Evolutionary conservation across 495 filamentous ascomycete species (phyloP).

Genomic region (Immersiella caudata): DNA sequence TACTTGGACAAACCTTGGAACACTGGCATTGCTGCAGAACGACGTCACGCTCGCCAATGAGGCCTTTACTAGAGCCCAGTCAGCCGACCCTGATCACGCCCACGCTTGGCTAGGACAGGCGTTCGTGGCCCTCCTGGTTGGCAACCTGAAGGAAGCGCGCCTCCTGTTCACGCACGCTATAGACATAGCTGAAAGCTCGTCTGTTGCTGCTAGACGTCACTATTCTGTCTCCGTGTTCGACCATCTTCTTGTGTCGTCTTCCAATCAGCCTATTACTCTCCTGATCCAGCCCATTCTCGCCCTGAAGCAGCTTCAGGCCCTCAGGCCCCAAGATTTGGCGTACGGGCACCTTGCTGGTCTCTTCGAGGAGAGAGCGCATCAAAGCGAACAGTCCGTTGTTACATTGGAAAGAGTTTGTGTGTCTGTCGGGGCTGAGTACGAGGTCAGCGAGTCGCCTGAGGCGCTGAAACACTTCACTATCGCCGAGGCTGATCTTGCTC

Average conservation of each 20-base stretch:
- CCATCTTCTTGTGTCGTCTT: slow-evolving; percentile 60
- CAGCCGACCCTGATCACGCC: slow-evolving; percentile 87
- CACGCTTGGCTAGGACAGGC: slow-evolving; percentile 95
- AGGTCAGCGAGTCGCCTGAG: slow-evolving; percentile 72
- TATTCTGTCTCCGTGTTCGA: slow-evolving; percentile 82
- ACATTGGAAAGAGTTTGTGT: slow-evolving; percentile 68
- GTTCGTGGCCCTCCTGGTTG: slow-evolving; percentile 73
- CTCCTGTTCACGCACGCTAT: slow-evolving; percentile 93
- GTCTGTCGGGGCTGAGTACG: slow-evolving; percentile 76
- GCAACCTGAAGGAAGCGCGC: slow-evolving; percentile 72
- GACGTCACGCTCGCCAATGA: slow-evolving; percentile 83
- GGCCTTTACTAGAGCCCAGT: slow-evolving; percentile 88
- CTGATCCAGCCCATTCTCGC: slow-evolving; percentile 78
- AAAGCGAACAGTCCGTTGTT: slow-evolving; percentile 63
- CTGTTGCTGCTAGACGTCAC: slow-evolving; percentile 69
- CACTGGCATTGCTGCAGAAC: slow-evolving; percentile 80
- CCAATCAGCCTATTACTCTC: slow-evolving; percentile 60
- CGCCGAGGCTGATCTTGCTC: slow-evolving; percentile 84
- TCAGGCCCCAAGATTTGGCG: slow-evolving; percentile 66
- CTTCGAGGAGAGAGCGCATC: slow-evolving; percentile 75
- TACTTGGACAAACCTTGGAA: slow-evolving; percentile 88
- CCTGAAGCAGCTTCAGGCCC: slow-evolving; percentile 73
- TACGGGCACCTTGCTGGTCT: slow-evolving; percentile 79
- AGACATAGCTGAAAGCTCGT: slow-evolving; percentile 81
- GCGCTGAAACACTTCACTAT: slow-evolving; percentile 76